These are phyloP conservation scores for Pyricularia sp. DNA, from an alignment of 2,329 filamentous ascomycete species.

Conservation along the genomic window DNA sequence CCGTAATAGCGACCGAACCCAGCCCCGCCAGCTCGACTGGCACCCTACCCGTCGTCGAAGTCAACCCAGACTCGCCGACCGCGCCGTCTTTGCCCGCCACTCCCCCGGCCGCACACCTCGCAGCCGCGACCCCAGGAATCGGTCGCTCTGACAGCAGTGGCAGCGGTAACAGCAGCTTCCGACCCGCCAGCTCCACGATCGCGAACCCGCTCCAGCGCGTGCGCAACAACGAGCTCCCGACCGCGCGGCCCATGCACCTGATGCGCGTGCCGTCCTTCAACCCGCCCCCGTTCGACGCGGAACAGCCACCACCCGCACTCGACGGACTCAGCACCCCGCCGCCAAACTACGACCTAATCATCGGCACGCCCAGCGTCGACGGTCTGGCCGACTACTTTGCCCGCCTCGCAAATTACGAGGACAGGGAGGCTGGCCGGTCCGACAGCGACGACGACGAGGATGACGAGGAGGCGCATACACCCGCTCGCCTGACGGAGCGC, in stretches of 20 bases:
- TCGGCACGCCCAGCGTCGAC: slow-evolving; percentile 59
- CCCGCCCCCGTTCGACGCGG: slow-evolving; percentile 78
- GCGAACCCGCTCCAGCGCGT: slow-evolving; percentile 23
- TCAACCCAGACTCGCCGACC: slow-evolving; percentile 13
- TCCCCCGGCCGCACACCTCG: slow-evolving; percentile 51
- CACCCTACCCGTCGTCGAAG: slow-evolving; percentile 31
- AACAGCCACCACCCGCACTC: slow-evolving; percentile 54
- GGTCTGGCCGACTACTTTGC: slow-evolving; percentile 80
- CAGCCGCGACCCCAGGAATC: neutral
- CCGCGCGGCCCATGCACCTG: slow-evolving; percentile 57
- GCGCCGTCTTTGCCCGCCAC: slow-evolving; percentile 28
- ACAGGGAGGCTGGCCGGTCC: slow-evolving; percentile 8
- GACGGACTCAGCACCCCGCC: slow-evolving; percentile 61
- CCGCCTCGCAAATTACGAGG: slow-evolving; percentile 64
- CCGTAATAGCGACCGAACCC: slow-evolving; percentile 40
- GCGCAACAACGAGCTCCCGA: slow-evolving; percentile 16
- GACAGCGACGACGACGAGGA: slow-evolving; percentile 26
- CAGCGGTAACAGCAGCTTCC: neutral
- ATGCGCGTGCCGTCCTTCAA: slow-evolving; percentile 78
- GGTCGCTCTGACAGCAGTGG: slow-evolving; percentile 11
- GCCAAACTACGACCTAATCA: slow-evolving; percentile 72
- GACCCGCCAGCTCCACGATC: slow-evolving; percentile 8
- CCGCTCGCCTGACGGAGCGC: slow-evolving; percentile 36
- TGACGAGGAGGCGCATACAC: slow-evolving; percentile 20
- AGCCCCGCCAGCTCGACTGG: slow-evolving; percentile 57